Percentiles rank a stretch among this genome's conserved stretches.
Conservation (phyloP, 1,284 basidiomycete genomes). For the Sporisorium scitamineum region DNA sequence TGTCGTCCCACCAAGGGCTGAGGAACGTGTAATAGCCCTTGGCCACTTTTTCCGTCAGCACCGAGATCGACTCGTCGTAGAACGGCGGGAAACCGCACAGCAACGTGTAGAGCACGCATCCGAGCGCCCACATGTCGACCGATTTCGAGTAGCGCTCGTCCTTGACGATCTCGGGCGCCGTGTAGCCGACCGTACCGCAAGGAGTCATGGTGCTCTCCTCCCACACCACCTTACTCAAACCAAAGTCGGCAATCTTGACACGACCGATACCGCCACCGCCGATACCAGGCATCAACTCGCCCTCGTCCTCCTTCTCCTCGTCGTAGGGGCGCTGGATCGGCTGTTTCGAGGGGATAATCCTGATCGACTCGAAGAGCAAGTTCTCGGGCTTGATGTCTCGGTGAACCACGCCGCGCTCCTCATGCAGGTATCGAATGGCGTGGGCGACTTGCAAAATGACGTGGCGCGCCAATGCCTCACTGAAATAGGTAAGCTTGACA, state of each 20-base stretch:
- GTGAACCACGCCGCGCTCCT: conserved; percentile 97
- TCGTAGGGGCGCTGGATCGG: conserved; percentile 84
- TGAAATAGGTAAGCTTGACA: conserved; percentile 98
- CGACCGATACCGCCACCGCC: conserved; percentile 97
- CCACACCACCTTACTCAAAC: conserved; percentile 98
- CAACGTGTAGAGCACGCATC: conserved; percentile 97
- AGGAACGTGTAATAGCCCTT: conserved; percentile 97
- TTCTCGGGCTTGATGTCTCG: conserved; percentile 99
- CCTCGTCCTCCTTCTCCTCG: conserved; percentile 98
- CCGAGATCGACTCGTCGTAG: conserved; percentile 98
- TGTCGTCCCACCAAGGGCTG: conserved; percentile 99
- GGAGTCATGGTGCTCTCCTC: conserved; percentile 99
- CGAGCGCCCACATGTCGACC: conserved; percentile 99
- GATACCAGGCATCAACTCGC: conserved; percentile 88
- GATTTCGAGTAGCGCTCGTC: conserved; percentile 98
- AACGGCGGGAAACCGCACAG: conserved; percentile 98
- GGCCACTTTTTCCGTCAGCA: conserved; percentile 98
- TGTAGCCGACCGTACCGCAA: conserved; percentile 98
- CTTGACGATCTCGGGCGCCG: conserved; percentile 99
- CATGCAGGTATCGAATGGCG: conserved; percentile 94
- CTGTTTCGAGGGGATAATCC: conserved; percentile 86
- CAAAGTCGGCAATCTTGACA: conserved; percentile 99
- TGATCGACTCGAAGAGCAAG: conserved; percentile 92
- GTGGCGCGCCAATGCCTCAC: conserved; percentile 79
- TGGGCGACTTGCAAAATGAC: conserved; percentile 97